Percentiles rank a stretch among this genome's conserved stretches.
These are phyloP conservation scores for Pyrenochaeta sp. DNA, from an alignment of 2,329 filamentous ascomycete species.

Conservation along the genomic window DNA sequence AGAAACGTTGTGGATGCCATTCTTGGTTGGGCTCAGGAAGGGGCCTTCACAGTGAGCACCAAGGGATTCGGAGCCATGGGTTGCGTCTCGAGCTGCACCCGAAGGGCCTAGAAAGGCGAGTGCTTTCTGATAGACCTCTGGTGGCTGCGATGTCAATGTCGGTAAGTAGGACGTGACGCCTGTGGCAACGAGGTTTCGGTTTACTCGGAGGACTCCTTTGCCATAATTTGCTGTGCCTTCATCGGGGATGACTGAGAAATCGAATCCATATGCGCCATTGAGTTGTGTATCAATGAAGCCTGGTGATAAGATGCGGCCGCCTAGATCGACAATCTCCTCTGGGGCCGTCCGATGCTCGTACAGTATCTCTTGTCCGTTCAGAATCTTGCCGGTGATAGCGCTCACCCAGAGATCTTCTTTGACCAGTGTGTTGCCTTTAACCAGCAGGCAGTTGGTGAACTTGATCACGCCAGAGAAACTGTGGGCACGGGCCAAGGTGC, in stretches of 20 bases:
- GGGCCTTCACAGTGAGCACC: constrained; percentile 93
- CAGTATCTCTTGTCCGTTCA: constrained; percentile 72
- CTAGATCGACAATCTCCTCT: constrained; percentile 79
- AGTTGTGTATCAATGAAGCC: constrained; percentile 92
- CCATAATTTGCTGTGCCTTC: constrained; percentile 69
- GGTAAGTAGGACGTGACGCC: constrained; percentile 90
- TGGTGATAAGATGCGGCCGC: constrained; percentile 82
- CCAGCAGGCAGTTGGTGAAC: constrained; percentile 85
- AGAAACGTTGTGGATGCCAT: constrained; percentile 82
- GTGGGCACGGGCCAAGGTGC: constrained; percentile 42
- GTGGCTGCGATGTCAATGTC: constrained; percentile 81
- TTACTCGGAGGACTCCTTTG: constrained; percentile 75
- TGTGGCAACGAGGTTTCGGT: constrained; percentile 75
- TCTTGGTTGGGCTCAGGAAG: constrained; percentile 83
- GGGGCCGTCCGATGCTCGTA: constrained; percentile 75
- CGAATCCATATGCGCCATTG: constrained; percentile 92
- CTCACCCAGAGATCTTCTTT: constrained; percentile 89
- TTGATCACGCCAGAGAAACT: constrained; percentile 71
- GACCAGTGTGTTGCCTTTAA: constrained; percentile 73
- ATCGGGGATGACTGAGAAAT: constrained; percentile 81
- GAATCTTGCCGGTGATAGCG: constrained; percentile 80
- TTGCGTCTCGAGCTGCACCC: constrained; percentile 65
- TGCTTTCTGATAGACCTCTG: constrained; percentile 83
- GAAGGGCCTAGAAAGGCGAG: constrained; percentile 82
- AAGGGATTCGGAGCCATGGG: constrained; percentile 82